Evolutionary conservation across 176 grass and related monocot species (phyloP), one percentile per base, ranked within the genome.

Genomic region (Carex pumila): DNA sequence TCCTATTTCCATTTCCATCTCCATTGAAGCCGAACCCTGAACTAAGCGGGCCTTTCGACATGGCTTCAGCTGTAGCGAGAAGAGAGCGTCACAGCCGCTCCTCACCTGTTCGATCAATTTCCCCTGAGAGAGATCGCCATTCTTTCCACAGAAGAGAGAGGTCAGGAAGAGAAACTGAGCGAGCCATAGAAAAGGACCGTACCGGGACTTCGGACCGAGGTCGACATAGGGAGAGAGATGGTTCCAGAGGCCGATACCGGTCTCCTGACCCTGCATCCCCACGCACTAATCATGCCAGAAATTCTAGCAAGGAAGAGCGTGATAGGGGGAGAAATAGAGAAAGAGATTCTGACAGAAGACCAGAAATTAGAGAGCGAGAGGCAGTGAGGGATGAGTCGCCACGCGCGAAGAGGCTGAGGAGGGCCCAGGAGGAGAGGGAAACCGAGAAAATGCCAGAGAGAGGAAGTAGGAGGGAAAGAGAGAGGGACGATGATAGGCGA

Each of bases 11-110:
- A 50, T 50, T 50, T 12, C 47, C 1, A 34, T 34, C 3, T 12
- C 47, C 10, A 50, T 50, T 50, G 47, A 50, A 10, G 47, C 10
- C 47, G 47, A 50, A 50, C 47, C 9, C 47, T 11, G 47, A 4
- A 30, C 12, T 65, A 65, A 30, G 61, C 22, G 3, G 12, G 68
- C 75, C 5, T 17, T 34, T 41, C 30, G 66, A 50, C 79, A 98
- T 98, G 95, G 82, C 92, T 56, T 87, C 92, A 29, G 88, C 80
- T 21, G 85, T 98, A 76, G 91, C 92, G 25, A 70, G 85, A 82
- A 85, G 86, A 86, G 89, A 91, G 32, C 86, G 81, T 54, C 65
- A 79, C 67, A 73, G 86, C 37, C 83, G 74, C 62, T 63, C 65
- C 14, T 83, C 81, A 34, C 78, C 58, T 77, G 67, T 83, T 85